phyloP scores from a whole-genome alignment of 1,284 basidiomycete genomes.

The Ceratobasidium sp. region DNA sequence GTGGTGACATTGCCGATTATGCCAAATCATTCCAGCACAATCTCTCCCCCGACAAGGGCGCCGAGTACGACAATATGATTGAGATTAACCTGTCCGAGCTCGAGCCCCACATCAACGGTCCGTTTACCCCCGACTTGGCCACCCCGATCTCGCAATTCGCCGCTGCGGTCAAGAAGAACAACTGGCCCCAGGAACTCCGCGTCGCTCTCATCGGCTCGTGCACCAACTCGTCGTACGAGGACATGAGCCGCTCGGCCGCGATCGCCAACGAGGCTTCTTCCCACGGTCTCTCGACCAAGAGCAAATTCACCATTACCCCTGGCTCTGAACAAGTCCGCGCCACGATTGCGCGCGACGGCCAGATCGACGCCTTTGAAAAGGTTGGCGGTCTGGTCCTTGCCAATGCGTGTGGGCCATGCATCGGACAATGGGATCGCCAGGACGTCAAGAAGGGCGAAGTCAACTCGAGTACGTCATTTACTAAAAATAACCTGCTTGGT shows the following conservation, averaged over 20 bases:
- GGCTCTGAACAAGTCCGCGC: constrained; percentile 98
- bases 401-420: constrained; percentile 98
- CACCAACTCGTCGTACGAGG: constrained; percentile 99
- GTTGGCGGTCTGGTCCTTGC: constrained; percentile 94
- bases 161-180: constrained; percentile 90
- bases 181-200: constrained; percentile 96
- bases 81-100: constrained; percentile 96
- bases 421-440: constrained; percentile 97
- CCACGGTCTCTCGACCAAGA: constrained; percentile 90
- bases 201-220: constrained; percentile 98
- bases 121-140: constrained; percentile 95
- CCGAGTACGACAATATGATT: constrained; percentile 94
- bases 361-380: constrained; percentile 85
- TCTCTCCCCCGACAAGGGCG: constrained; percentile 85
- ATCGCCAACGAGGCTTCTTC: constrained; percentile 88
- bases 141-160: constrained; percentile 97
- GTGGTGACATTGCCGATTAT: constrained; percentile 86
- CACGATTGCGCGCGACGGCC: constrained; percentile 95
- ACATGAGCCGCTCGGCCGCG: constrained; percentile 97
- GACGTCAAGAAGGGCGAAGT: constrained; percentile 96
- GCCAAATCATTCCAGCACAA: constrained; percentile 92
- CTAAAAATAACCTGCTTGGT: not conserved
- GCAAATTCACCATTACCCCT: constrained; percentile 96
- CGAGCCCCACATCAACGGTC: constrained; percentile 99
- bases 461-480: constrained; percentile 80